Evolutionary conservation across 177 flowering plant genomes (phyloP).

Genomic region (Vitis hybrid): DNA sequence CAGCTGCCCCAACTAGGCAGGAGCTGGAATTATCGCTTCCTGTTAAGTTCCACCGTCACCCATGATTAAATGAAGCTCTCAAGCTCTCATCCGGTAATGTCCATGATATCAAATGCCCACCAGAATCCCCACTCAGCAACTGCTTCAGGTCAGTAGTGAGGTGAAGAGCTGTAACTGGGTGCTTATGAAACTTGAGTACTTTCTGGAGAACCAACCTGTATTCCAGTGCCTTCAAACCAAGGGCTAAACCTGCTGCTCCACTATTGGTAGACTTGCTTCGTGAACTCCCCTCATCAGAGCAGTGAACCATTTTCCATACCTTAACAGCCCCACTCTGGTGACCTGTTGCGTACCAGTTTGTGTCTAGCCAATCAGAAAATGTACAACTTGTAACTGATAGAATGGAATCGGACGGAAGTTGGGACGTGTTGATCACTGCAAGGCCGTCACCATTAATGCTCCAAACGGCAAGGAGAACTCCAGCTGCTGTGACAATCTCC

Average conservation of each 20-base stretch:
- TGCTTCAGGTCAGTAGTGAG: slow-evolving; percentile 78
- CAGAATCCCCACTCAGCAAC: slow-evolving; percentile 88
- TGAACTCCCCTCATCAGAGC: slow-evolving; percentile 45
- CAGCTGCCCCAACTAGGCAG: neutral
- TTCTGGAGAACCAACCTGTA: slow-evolving; percentile 80
- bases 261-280: slow-evolving; percentile 34
- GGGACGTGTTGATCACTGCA: too few species aligned
- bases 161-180: slow-evolving; percentile 88
- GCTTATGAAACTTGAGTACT: slow-evolving; percentile 83
- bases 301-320: slow-evolving; percentile 92
- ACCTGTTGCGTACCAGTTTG: slow-evolving; percentile 89
- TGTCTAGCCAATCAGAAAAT: slow-evolving; percentile 86
- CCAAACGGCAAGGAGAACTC: too few species aligned
- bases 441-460: too few species aligned
- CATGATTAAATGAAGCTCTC: slow-evolving; percentile 52
- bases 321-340: slow-evolving; percentile 98
- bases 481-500: too few species aligned
- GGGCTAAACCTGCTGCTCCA: slow-evolving; percentile 40
- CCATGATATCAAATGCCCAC: slow-evolving; percentile 87
- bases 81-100: slow-evolving; percentile 75
- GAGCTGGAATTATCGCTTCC: slow-evolving; percentile 4
- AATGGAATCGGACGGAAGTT: too few species aligned
- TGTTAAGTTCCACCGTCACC: slow-evolving; percentile 26
- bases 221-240: slow-evolving; percentile 55
- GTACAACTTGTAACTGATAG: slow-evolving; percentile 74